A percentile compares a stretch with the other conserved stretches of the same genome.
phyloP scores from a whole-genome alignment of 2,329 filamentous ascomycete genomes.

The Trichophyton benhamiae region DNA sequence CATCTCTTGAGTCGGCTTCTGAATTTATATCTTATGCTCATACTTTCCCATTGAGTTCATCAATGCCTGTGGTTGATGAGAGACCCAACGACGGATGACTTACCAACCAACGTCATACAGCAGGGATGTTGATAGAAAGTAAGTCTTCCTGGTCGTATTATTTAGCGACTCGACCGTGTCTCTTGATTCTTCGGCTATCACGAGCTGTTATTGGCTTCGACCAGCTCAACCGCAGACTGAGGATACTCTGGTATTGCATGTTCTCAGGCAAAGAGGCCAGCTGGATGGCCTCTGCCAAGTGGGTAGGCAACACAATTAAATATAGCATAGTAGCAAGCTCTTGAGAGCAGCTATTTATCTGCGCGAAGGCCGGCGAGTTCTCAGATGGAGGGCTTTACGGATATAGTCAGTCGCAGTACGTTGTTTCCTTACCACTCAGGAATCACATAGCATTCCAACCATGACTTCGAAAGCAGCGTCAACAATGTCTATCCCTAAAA shows the following conservation, averaged over 20 bases:
- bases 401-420: not conserved
- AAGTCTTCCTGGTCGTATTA: not conserved
- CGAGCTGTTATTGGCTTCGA: not conserved
- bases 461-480: not conserved
- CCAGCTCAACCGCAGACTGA: not conserved
- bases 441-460: not conserved
- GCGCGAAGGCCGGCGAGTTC: not conserved
- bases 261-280: not conserved
- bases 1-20: not conserved
- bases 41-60: not conserved
- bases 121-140: not conserved
- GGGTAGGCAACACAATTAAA: slow-evolving; percentile 1
- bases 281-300: not conserved
- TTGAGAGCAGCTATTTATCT: not conserved
- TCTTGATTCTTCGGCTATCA: not conserved
- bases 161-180: not conserved
- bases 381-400: not conserved
- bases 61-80: not conserved
- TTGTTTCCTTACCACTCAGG: not conserved
- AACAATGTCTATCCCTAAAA: not conserved
- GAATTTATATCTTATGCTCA: too few relatives aligned
- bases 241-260: not conserved
- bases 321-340: not conserved
- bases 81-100: not conserved
- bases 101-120: not conserved